Evolutionary conservation across 805 yeast species (phyloP).

Genomic region (Barnettozyma sp.): DNA sequence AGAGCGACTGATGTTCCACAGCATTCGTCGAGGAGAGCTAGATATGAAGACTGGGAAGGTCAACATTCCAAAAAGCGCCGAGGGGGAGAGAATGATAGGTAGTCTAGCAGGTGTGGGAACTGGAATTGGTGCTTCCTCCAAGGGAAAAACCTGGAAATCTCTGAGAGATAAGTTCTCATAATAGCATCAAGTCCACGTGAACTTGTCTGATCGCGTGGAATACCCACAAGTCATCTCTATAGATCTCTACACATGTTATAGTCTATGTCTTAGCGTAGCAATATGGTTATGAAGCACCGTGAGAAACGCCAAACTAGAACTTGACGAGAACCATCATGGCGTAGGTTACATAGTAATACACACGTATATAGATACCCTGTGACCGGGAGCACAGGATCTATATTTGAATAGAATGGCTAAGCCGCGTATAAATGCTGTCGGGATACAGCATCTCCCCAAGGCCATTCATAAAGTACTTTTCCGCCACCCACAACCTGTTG

Average conservation of each 20-base stretch:
- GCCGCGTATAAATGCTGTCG: constrained; percentile 67
- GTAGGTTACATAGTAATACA: too few species aligned
- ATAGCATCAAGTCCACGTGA: not conserved
- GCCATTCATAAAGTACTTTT: constrained; percentile 56
- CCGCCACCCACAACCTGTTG: constrained; percentile 31
- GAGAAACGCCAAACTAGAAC: too few species aligned
- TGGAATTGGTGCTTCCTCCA: not conserved
- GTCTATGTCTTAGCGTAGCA: too few species aligned
- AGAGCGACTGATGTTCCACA: constrained; percentile 21
- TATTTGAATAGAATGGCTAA: constrained; percentile 30
- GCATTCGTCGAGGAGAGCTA: constrained; percentile 18
- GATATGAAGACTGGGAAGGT: constrained; percentile 18
- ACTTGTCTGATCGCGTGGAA: too few species aligned
- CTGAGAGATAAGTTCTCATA: constrained; percentile 7
- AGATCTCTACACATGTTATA: too few species aligned
- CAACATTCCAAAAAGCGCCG: constrained; percentile 11
- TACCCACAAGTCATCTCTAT: too few species aligned
- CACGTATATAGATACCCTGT: too few species aligned
- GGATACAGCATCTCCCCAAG: constrained; percentile 68
- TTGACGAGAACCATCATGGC: too few species aligned
- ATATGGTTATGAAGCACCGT: too few species aligned
- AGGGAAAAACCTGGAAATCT: constrained; percentile 7
- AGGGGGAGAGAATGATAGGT: constrained; percentile 8
- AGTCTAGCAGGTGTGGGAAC: constrained; percentile 4
- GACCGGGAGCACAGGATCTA: too few species aligned